Evolutionary conservation across 2,329 filamentous ascomycete genomes (phyloP).

Genomic region (Monosporascus sp.): DNA sequence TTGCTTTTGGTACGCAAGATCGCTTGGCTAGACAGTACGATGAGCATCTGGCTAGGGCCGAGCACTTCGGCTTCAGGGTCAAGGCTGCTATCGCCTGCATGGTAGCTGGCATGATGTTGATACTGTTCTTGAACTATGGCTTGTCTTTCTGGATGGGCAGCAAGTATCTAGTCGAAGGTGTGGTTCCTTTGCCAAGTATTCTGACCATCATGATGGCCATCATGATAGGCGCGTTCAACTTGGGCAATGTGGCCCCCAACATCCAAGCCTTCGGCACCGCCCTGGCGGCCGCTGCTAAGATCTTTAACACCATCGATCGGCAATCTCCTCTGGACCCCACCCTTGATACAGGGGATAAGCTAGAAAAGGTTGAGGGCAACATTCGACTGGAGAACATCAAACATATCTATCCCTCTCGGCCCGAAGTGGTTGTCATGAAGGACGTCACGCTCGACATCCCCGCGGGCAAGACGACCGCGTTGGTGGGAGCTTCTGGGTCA

Average conservation of each 20-base stretch:
- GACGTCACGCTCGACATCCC: conserved; percentile 75
- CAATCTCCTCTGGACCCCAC: conserved; percentile 76
- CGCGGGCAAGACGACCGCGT: conserved; percentile 84
- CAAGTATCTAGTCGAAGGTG: conserved; percentile 62
- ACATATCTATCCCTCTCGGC: conserved; percentile 90
- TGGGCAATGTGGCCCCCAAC: conserved; percentile 84
- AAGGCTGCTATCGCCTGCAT: conserved; percentile 71
- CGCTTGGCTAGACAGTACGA: conserved; percentile 88
- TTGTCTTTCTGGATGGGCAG: conserved; percentile 87
- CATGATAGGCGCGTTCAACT: conserved; percentile 87
- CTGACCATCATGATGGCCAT: conserved; percentile 85
- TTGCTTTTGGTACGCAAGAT: conserved; percentile 89
- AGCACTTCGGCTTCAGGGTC: conserved; percentile 69
- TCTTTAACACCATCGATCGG: conserved; percentile 90
- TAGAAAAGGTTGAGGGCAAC: conserved; percentile 68
- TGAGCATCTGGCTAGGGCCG: conserved; percentile 63
- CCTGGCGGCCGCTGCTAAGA: conserved; percentile 81
- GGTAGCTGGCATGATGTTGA: conserved; percentile 76
- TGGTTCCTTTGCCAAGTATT: conserved; percentile 63
- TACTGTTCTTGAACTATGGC: conserved; percentile 83
- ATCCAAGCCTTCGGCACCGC: conserved; percentile 80
- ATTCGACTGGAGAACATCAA: conserved; percentile 79
- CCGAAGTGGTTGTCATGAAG: conserved; percentile 85
- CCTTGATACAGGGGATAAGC: conserved; percentile 62
- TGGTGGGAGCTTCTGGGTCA: conserved; percentile 90